phyloP scores from a whole-genome alignment of 2,329 filamentous ascomycete species.

The Fusarium duplospermum region DNA sequence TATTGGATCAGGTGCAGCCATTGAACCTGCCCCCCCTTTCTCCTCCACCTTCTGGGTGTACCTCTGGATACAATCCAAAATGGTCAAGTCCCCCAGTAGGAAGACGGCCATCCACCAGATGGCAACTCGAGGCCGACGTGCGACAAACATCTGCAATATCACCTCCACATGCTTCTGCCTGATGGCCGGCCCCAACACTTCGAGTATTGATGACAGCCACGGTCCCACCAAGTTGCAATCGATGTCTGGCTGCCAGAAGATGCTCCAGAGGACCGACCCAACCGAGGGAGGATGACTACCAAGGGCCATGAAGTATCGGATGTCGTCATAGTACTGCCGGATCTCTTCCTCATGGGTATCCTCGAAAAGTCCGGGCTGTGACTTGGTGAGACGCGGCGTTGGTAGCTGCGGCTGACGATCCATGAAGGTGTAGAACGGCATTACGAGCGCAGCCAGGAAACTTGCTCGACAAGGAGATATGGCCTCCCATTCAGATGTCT shows the following conservation, averaged over 20 bases:
- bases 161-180: background rate
- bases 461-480: background rate
- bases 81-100: background rate
- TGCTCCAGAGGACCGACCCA: conserved; percentile 3
- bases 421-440: conserved; percentile 4
- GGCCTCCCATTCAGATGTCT: background rate
- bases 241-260: conserved; percentile 5
- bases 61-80: background rate
- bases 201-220: background rate
- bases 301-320: conserved; percentile 4
- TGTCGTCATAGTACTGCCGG: background rate
- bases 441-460: background rate
- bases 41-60: background rate
- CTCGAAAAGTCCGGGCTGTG: background rate
- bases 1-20: background rate
- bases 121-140: background rate
- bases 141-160: background rate
- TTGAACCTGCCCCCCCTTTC: background rate
- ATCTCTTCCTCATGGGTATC: background rate
- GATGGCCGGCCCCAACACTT: background rate
- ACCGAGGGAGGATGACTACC: background rate
- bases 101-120: conserved; percentile 3
- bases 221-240: background rate
- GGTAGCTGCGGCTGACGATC: background rate
- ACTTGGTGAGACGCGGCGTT: background rate